phyloP scores from a whole-genome alignment of 2,329 filamentous ascomycete genomes.

The Verticillium isaacii region DNA sequence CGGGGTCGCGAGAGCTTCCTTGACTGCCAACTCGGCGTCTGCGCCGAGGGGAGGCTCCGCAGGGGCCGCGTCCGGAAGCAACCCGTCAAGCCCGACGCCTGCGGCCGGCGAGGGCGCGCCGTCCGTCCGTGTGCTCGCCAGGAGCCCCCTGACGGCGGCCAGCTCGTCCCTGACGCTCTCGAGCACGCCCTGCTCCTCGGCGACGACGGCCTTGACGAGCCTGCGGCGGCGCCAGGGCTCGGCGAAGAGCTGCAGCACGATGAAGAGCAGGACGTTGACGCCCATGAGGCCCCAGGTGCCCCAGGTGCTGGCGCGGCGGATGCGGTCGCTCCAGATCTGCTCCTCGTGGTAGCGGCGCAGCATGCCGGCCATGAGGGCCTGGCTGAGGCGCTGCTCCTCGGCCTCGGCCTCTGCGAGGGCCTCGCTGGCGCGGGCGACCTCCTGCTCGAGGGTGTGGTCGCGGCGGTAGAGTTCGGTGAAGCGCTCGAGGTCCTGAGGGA shows the following conservation, averaged over 20 bases:
- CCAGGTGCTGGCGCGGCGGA: constrained; percentile 94
- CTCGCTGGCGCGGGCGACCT: constrained; percentile 68
- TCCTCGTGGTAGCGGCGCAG: constrained; percentile 94
- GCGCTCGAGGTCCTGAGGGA: constrained; percentile 78
- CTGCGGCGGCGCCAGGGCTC: constrained; percentile 86
- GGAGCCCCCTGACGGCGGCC: constrained; percentile 22
- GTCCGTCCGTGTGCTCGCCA: constrained; percentile 14
- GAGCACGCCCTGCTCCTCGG: constrained; percentile 61
- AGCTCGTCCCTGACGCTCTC: constrained; percentile 44
- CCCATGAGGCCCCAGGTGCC: constrained; percentile 98
- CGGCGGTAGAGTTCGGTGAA: constrained; percentile 90
- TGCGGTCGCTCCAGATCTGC: constrained; percentile 98
- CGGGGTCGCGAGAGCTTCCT: constrained; percentile 3
- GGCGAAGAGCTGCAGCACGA: constrained; percentile 81
- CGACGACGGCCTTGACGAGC: constrained; percentile 78
- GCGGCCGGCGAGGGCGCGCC: constrained; percentile 27
- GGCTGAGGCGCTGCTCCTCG: constrained; percentile 71
- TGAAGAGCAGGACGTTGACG: constrained; percentile 83
- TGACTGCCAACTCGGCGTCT: constrained; percentile 21
- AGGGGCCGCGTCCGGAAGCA: constrained; percentile 5
- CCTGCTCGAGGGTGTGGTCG: constrained; percentile 89
- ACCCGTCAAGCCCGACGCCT: constrained; percentile 11
- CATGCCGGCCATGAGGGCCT: constrained; percentile 75
- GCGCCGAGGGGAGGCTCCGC: constrained; percentile 10
- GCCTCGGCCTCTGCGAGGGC: constrained; percentile 71